phyloP scores from a whole-genome alignment of 805 yeast species.

The Danielia oregonensis region DNA sequence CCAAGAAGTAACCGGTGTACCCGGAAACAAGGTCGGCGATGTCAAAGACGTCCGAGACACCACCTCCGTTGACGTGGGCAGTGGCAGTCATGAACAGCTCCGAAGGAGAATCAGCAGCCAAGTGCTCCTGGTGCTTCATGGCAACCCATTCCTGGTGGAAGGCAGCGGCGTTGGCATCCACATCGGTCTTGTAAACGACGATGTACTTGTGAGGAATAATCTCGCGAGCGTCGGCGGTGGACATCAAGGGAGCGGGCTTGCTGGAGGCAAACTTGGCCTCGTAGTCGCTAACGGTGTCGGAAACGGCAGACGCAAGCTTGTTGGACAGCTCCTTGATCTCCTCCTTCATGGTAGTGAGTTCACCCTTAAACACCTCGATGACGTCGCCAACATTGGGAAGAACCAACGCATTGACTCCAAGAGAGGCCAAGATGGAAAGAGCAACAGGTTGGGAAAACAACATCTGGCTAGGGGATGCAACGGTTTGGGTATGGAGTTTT shows the following conservation, averaged over 20 bases:
- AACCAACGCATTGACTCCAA: conserved; percentile 48
- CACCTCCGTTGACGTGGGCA: conserved; percentile 13
- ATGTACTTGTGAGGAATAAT: conserved; percentile 76
- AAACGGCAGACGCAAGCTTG: conserved; percentile 7
- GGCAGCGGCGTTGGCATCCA: conserved; percentile 47
- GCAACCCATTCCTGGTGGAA: conserved; percentile 67
- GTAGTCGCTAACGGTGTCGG: conserved; percentile 5
- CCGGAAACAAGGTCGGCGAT: conserved; percentile 60
- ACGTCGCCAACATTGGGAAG: conserved; percentile 52
- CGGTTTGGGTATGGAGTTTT: background rate
- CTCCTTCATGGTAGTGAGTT: conserved; percentile 14
- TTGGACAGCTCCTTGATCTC: conserved; percentile 9
- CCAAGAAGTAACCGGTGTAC: conserved; percentile 81
- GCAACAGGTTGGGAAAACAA: conserved; percentile 41
- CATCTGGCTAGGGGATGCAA: conserved; percentile 24
- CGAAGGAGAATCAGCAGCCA: conserved; percentile 28
- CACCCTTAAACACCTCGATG: conserved; percentile 31
- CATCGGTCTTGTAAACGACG: conserved; percentile 71
- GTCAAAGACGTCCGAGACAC: conserved; percentile 44
- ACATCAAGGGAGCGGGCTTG: conserved; percentile 13
- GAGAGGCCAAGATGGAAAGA: conserved; percentile 37
- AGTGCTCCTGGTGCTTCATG: conserved; percentile 42
- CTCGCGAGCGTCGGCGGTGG: conserved; percentile 17
- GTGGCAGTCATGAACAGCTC: conserved; percentile 13
- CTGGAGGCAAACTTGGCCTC: conserved; percentile 5